Percentiles rank a stretch among this genome's conserved stretches.
Evolutionary conservation across 1,284 basidiomycete species (phyloP).

Genomic region (Rugosomyces carneus): DNA sequence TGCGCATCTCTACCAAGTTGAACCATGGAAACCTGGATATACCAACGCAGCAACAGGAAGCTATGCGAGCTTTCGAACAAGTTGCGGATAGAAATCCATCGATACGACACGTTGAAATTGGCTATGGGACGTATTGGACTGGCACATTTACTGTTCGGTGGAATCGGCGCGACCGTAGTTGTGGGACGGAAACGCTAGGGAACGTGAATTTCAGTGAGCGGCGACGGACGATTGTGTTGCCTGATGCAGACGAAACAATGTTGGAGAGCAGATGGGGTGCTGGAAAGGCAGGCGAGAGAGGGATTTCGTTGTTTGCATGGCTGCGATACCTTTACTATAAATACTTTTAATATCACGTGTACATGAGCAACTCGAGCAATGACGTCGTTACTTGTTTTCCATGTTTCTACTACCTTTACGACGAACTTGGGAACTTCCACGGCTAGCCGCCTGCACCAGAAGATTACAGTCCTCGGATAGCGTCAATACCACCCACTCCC

Average conservation of each 20-base stretch:
- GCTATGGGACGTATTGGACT: slow-evolving; percentile 28
- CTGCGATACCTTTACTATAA: slow-evolving; percentile 5
- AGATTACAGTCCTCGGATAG: slow-evolving; percentile 19
- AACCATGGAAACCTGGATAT: slow-evolving; percentile 18
- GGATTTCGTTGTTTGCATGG: slow-evolving; percentile 5
- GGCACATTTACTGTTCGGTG: slow-evolving; percentile 19
- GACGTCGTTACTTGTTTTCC: background rate
- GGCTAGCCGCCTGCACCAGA: too few relatives aligned
- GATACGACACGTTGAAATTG: slow-evolving; percentile 20
- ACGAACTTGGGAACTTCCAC: too few relatives aligned
- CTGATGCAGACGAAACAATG: slow-evolving; percentile 10
- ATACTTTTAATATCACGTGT: background rate
- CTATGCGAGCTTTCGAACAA: slow-evolving; percentile 19
- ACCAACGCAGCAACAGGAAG: slow-evolving; percentile 20
- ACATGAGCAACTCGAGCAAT: background rate
- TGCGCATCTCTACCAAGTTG: slow-evolving; percentile 23
- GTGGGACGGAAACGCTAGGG: slow-evolving; percentile 14
- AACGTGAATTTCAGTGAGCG: slow-evolving; percentile 22
- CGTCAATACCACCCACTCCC: slow-evolving; percentile 37
- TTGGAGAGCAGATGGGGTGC: background rate
- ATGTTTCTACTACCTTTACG: too few relatives aligned
- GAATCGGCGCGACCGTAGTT: slow-evolving; percentile 13
- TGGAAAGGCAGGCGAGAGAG: background rate
- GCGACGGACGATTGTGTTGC: slow-evolving; percentile 20
- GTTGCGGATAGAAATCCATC: slow-evolving; percentile 18